phyloP scores from a whole-genome alignment of 768 basidiomycete genomes.

The Podaxis sp. region DNA sequence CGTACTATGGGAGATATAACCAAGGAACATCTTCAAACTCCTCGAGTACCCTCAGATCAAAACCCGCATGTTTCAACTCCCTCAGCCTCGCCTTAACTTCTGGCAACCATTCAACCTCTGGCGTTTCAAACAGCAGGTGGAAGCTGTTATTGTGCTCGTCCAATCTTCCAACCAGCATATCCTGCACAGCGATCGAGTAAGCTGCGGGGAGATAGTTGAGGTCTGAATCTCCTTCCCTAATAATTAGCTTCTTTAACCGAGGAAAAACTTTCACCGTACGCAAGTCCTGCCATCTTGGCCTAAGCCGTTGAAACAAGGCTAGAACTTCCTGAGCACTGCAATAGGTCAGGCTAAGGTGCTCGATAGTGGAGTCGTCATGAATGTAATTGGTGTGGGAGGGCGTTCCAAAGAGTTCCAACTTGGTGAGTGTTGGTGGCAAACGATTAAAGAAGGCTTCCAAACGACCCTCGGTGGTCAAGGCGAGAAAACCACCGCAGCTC shows the following conservation, averaged over 20 bases:
- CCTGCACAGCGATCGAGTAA: background rate
- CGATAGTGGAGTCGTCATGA: background rate
- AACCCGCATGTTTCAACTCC: background rate
- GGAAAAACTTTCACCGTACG: background rate
- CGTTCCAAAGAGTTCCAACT: background rate
- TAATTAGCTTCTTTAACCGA: background rate
- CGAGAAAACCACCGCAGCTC: background rate
- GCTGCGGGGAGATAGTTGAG: background rate
- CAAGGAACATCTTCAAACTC: background rate
- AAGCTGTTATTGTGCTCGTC: background rate
- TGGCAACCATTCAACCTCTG: background rate
- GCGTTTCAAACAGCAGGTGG: background rate
- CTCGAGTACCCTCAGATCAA: background rate
- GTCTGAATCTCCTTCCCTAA: background rate
- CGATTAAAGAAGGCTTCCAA: background rate
- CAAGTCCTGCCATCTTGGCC: background rate
- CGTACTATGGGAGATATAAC: background rate
- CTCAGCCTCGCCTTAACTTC: background rate
- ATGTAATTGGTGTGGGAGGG: background rate
- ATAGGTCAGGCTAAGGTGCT: background rate
- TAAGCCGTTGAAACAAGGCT: background rate
- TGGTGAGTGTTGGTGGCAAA: background rate
- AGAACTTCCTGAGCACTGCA: background rate
- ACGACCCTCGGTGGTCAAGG: background rate
- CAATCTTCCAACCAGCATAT: background rate